Evolutionary conservation across 495 filamentous ascomycete genomes (phyloP).

Genomic region (Aspergillus ostianus): DNA sequence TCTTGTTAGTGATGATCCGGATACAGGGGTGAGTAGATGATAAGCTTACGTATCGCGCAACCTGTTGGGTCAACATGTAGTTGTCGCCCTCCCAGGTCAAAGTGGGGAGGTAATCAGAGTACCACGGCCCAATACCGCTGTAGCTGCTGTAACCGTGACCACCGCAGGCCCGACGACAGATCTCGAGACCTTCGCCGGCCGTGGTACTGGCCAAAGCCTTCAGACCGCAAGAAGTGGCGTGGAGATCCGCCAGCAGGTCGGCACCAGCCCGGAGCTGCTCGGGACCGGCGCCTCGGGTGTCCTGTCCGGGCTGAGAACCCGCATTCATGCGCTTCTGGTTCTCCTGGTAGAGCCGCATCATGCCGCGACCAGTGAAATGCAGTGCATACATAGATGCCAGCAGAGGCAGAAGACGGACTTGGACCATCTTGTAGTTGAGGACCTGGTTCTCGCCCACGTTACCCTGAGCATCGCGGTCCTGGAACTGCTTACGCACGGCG

Average conservation of each 20-base stretch:
- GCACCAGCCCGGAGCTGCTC: constrained; percentile 63
- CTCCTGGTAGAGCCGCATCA: constrained; percentile 65
- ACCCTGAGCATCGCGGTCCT: constrained; percentile 60
- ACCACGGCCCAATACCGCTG: constrained; percentile 65
- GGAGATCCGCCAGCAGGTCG: constrained; percentile 68
- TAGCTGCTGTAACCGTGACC: constrained; percentile 73
- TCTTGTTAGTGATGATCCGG: constrained; percentile 2
- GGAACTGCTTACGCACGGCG: constrained; percentile 67
- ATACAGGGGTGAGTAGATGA: background rate
- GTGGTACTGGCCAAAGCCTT: constrained; percentile 68
- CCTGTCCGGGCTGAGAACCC: constrained; percentile 33
- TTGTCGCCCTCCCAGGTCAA: constrained; percentile 69
- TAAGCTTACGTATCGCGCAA: constrained; percentile 60
- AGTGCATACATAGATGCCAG: constrained; percentile 72
- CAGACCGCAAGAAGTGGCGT: constrained; percentile 70
- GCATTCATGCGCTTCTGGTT: constrained; percentile 62
- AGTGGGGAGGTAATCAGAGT: constrained; percentile 67
- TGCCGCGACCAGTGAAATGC: constrained; percentile 69
- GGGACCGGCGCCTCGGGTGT: constrained; percentile 58
- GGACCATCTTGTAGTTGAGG: constrained; percentile 75
- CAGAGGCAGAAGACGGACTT: constrained; percentile 65
- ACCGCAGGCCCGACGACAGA: constrained; percentile 69
- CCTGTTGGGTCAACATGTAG: constrained; percentile 77
- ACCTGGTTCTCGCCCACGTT: constrained; percentile 65
- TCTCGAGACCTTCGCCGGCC: constrained; percentile 66